These are phyloP conservation scores for Fraxinus velutina DNA, from an alignment of 305 asterid species.

Conservation along the genomic window DNA sequence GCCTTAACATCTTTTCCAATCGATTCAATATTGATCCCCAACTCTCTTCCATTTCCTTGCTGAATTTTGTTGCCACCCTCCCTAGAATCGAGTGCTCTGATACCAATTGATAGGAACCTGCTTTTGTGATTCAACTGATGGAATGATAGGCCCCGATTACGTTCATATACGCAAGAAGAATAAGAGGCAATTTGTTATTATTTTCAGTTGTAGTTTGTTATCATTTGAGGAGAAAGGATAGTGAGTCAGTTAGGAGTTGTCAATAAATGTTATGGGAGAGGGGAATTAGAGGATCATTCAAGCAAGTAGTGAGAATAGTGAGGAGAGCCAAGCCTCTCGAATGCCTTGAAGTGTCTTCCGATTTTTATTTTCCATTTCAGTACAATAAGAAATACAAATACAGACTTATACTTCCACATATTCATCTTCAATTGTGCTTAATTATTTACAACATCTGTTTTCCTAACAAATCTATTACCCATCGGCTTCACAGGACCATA, in stretches of 20 bases:
- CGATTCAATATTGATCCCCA: neutral
- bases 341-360: neutral
- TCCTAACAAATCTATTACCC: neutral
- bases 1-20: neutral
- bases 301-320: neutral
- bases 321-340: neutral
- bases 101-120: neutral
- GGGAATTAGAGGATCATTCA: neutral
- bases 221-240: neutral
- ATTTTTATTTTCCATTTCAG: neutral
- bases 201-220: neutral
- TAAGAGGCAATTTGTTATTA: neutral
- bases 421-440: neutral
- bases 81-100: neutral
- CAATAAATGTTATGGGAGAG: neutral
- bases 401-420: neutral
- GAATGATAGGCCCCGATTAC: neutral
- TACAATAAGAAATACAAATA: neutral
- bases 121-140: neutral
- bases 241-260: neutral
- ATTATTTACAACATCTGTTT: neutral
- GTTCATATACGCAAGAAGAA: neutral
- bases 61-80: neutral
- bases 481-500: neutral
- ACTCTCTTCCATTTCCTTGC: neutral